A percentile compares a stretch with the other conserved stretches of the same genome.
These are phyloP conservation scores for Eimeria falciformis DNA, from an alignment of 169 alveolate species.

Conservation along the genomic window DNA sequence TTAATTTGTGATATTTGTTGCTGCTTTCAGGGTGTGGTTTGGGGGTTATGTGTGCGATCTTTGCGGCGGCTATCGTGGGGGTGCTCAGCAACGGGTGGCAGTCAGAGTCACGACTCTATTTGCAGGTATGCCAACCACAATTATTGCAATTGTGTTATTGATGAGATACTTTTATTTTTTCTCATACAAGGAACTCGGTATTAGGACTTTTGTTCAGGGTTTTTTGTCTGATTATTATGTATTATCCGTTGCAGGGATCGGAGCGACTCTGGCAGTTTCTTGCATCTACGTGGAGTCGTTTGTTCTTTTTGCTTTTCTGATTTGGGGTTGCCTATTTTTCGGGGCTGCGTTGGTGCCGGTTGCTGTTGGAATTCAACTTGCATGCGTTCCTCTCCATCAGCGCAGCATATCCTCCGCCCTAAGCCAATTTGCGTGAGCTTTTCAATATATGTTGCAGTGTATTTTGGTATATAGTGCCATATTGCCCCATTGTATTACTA, in stretches of 20 bases:
- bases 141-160: too few species aligned
- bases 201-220: too few species aligned
- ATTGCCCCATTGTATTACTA: too few species aligned
- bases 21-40: conserved; percentile 82
- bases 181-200: too few species aligned
- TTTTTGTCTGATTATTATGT: background rate
- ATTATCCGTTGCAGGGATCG: background rate
- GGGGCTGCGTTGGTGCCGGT: conserved; percentile 90
- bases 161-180: too few species aligned
- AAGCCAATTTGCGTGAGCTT: conserved; percentile 79
- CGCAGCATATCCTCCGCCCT: conserved; percentile 85
- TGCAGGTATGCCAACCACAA: too few species aligned
- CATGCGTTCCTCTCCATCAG: conserved; percentile 83
- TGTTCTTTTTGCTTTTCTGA: conserved; percentile 81
- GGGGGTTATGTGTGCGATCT: conserved; percentile 90
- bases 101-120: conserved; percentile 86
- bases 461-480: too few species aligned
- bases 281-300: conserved; percentile 79
- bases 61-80: conserved; percentile 87
- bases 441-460: background rate
- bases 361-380: conserved; percentile 85
- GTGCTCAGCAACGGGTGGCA: conserved; percentile 82
- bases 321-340: conserved; percentile 86
- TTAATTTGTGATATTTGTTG: background rate
- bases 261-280: conserved; percentile 18